Conservation (phyloP, 768 basidiomycete genomes). For the Lactifluus pinguis region DNA sequence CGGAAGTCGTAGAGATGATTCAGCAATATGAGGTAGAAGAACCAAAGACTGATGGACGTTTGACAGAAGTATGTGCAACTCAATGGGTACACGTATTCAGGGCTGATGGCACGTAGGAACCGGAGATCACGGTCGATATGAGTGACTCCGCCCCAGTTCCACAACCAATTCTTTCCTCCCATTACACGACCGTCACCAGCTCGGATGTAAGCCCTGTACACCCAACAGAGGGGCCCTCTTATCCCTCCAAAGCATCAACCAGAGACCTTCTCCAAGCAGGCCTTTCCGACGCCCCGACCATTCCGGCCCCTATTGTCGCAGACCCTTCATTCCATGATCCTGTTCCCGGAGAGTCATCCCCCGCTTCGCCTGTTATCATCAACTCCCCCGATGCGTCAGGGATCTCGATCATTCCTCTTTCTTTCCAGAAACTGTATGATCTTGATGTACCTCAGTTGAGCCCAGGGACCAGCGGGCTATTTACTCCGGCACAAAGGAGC, state of each 20-base stretch:
- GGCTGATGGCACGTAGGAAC: constrained; percentile 1
- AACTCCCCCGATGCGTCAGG: neutral
- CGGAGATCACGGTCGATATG: neutral
- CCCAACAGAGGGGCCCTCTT: neutral
- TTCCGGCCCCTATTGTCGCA: constrained; percentile 18
- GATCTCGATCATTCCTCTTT: constrained; percentile 3
- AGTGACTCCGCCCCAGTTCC: neutral
- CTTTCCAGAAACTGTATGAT: constrained; percentile 1
- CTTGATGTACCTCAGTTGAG: neutral
- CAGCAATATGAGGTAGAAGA: constrained; percentile 12
- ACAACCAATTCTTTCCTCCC: neutral
- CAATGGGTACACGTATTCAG: neutral
- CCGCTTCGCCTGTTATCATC: neutral
- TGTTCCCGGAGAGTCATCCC: constrained; percentile 1
- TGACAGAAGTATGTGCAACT: constrained; percentile 1
- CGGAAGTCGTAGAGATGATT: neutral
- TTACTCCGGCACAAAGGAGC: constrained; percentile 16
- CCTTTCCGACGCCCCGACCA: neutral
- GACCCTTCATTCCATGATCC: constrained; percentile 21
- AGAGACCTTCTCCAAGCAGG: neutral
- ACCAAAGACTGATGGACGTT: constrained; percentile 1
- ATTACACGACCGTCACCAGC: neutral
- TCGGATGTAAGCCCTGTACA: neutral
- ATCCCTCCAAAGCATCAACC: neutral
- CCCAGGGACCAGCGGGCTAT: constrained; percentile 13